Conservation (phyloP, 257 asterid species). For the Ajuga chamaepitys region DNA sequence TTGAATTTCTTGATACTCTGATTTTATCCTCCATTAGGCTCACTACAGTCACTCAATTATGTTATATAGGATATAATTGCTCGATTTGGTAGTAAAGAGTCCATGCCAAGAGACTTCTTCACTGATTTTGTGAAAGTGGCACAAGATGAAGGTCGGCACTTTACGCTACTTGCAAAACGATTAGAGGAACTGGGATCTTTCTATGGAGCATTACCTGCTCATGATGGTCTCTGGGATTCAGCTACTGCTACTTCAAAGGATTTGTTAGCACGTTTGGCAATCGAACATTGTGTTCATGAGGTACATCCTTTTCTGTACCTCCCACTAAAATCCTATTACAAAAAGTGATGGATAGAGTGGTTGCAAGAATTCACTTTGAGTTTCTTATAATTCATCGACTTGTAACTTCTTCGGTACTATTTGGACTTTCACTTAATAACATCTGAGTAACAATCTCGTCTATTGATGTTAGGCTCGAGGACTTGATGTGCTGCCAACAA, state of each 20-base stretch:
- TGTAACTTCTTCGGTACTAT: no score
- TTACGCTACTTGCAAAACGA: conserved; percentile 70
- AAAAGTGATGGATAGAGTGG: background rate
- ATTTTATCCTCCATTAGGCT: background rate
- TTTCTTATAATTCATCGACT: background rate
- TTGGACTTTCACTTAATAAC: background rate
- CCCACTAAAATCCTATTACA: no score
- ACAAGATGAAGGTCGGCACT: conserved; percentile 96
- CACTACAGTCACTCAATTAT: background rate
- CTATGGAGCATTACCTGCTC: conserved; percentile 94
- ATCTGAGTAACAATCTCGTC: background rate
- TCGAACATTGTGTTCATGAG: conserved; percentile 98
- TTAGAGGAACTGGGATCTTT: conserved; percentile 77
- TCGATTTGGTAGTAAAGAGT: conserved; percentile 79
- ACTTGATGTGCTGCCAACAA: conserved; percentile 89
- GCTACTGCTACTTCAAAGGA: conserved; percentile 81
- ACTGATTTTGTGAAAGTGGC: conserved; percentile 95
- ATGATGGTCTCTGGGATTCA: conserved; percentile 98
- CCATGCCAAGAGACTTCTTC: conserved; percentile 87
- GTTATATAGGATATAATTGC: conserved; percentile 76
- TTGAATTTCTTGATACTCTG: background rate
- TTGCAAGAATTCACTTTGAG: background rate
- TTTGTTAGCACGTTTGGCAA: conserved; percentile 72
- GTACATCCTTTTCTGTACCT: conserved; percentile 32
- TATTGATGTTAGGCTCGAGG: conserved; percentile 71